Evolutionary conservation across 2,329 filamentous ascomycete species (phyloP).

Genomic region (Phialocephala sp.): DNA sequence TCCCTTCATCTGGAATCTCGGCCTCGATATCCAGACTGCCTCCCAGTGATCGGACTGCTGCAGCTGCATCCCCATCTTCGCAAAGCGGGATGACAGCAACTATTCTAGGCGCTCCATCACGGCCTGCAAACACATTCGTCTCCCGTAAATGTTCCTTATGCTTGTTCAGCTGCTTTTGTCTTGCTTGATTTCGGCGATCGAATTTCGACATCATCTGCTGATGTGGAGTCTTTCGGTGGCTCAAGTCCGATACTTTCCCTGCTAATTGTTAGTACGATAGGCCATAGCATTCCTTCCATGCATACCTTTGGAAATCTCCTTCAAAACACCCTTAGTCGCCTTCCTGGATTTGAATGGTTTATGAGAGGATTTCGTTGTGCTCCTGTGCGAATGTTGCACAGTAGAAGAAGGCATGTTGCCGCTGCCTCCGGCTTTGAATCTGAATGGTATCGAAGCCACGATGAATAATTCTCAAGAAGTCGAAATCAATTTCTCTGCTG

Average conservation of each 20-base stretch:
- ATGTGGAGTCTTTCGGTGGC: conserved; percentile 83
- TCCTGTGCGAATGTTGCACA: conserved; percentile 82
- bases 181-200: conserved; percentile 91
- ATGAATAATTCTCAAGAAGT: conserved; percentile 45
- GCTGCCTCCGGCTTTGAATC: conserved; percentile 79
- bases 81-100: conserved; percentile 89
- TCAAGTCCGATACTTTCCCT: conserved; percentile 82
- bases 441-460: conserved; percentile 76
- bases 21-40: conserved; percentile 78
- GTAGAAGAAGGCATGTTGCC: conserved; percentile 75
- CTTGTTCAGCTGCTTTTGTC: conserved; percentile 85
- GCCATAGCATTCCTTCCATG: conserved; percentile 14
- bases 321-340: conserved; percentile 84
- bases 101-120: conserved; percentile 84
- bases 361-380: conserved; percentile 86
- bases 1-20: conserved; percentile 62
- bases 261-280: conserved; percentile 26
- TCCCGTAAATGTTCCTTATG: conserved; percentile 82
- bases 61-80: conserved; percentile 68
- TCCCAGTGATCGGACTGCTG: conserved; percentile 74
- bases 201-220: conserved; percentile 98
- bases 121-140: conserved; percentile 81
- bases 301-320: conserved; percentile 82
- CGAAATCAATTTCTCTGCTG: conserved; percentile 9
- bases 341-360: conserved; percentile 95